A percentile compares a stretch with the other conserved stretches of the same genome.
Evolutionary conservation across 148 eudicot species (phyloP).

Genomic region (Rhododendron ferrugineum): DNA sequence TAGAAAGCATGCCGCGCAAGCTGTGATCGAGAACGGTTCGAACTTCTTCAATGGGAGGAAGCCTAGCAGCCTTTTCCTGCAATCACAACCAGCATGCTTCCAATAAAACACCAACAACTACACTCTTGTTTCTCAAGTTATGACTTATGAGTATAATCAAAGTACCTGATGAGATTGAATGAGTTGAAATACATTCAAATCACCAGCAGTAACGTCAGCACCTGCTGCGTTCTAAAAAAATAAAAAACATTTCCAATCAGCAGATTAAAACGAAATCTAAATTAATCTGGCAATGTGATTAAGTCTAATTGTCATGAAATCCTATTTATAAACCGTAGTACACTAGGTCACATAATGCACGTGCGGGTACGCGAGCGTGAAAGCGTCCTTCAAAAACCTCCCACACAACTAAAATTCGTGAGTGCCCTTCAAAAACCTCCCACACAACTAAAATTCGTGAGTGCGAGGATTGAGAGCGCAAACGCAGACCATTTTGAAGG

Average conservation of each 20-base stretch:
- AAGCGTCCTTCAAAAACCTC: not conserved
- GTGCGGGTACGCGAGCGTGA: too few species aligned
- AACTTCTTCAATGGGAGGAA: conserved; percentile 67
- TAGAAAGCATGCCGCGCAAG: conserved; percentile 76
- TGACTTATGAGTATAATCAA: not conserved
- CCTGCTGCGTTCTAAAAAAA: conserved; percentile 34
- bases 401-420: too few species aligned
- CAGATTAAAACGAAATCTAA: not conserved
- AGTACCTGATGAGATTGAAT: conserved; percentile 85
- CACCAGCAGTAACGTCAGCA: conserved; percentile 27
- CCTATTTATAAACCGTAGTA: not conserved
- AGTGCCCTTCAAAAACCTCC: too few species aligned
- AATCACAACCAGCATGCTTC: not conserved
- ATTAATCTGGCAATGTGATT: not conserved
- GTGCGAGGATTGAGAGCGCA: not conserved
- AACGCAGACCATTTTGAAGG: not conserved
- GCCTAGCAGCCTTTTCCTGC: conserved; percentile 85
- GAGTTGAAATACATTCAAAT: conserved; percentile 42
- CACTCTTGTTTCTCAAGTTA: not conserved
- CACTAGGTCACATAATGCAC: not conserved
- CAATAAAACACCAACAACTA: not conserved
- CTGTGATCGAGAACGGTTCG: conserved; percentile 57
- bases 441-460: too few species aligned
- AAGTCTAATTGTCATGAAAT: not conserved
- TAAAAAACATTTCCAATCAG: not conserved